Evolutionary conservation across 2,329 filamentous ascomycete genomes (phyloP).

Genomic region (Pseudocercospora pini-densiflorae): DNA sequence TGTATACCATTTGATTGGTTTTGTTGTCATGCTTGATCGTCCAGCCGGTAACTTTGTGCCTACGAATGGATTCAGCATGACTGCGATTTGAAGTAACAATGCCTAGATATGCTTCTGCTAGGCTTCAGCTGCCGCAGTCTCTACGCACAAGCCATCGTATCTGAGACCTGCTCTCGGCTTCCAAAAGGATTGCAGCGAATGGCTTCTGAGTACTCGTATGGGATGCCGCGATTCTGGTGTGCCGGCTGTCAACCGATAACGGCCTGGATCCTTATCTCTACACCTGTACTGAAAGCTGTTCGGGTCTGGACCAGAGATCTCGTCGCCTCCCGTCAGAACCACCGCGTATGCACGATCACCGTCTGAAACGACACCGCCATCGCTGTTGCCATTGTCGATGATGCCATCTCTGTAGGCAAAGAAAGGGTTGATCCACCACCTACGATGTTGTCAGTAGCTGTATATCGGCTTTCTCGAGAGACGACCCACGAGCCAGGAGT

Average conservation of each 20-base stretch:
- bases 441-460: conserved; percentile 26
- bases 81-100: not conserved
- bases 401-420: conserved; percentile 55
- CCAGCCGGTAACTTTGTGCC: conserved; percentile 48
- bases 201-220: conserved; percentile 51
- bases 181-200: conserved; percentile 50
- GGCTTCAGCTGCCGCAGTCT: not conserved
- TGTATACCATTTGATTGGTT: conserved; percentile 41
- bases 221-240: conserved; percentile 47
- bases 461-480: not conserved
- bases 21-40: conserved; percentile 39
- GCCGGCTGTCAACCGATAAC: conserved; percentile 50
- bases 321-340: conserved; percentile 46
- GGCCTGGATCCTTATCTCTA: conserved; percentile 45
- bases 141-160: conserved; percentile 54
- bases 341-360: conserved; percentile 51
- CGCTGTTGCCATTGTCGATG: conserved; percentile 48
- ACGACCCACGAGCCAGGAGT: conserved; percentile 50
- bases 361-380: conserved; percentile 50
- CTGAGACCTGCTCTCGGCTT: conserved; percentile 52
- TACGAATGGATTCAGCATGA: conserved; percentile 21
- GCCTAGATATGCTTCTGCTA: not conserved
- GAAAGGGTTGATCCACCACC: conserved; percentile 56
- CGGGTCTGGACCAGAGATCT: conserved; percentile 42
- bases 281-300: conserved; percentile 49